These are phyloP conservation scores for Macroventuria anomochaeta DNA, from an alignment of 2,329 filamentous ascomycete species.

Conservation along the genomic window DNA sequence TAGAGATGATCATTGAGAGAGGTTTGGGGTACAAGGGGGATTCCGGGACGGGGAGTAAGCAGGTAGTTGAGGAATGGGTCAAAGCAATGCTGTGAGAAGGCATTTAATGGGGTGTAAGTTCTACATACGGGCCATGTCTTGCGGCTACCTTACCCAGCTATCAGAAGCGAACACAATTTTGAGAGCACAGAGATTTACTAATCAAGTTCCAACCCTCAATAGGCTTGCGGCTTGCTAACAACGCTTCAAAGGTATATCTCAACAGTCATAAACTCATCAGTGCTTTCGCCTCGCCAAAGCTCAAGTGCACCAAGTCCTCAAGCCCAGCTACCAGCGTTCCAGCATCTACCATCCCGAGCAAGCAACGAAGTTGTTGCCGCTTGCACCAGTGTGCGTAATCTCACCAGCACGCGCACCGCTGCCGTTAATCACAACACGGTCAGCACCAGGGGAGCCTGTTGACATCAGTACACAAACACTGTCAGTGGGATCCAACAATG, in stretches of 20 bases:
- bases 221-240: neutral
- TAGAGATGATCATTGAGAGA: conserved; percentile 52
- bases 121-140: neutral
- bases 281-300: neutral
- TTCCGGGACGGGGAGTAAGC: conserved; percentile 44
- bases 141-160: neutral
- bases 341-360: conserved; percentile 53
- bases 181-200: neutral
- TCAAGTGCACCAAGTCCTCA: neutral
- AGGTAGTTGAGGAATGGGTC: conserved; percentile 50
- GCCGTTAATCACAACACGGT: conserved; percentile 69
- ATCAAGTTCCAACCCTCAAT: neutral
- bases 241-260: conserved; percentile 8
- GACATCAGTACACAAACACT: neutral
- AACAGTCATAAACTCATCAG: neutral
- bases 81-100: conserved; percentile 41
- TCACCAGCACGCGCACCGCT: conserved; percentile 64
- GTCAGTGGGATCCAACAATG: neutral
- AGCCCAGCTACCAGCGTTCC: neutral
- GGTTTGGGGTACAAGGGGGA: conserved; percentile 49
- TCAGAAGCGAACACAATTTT: neutral
- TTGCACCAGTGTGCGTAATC: conserved; percentile 74
- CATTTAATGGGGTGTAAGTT: neutral
- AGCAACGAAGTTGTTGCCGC: conserved; percentile 71
- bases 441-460: conserved; percentile 67